phyloP scores from a whole-genome alignment of 108 stramenopile genomes.

The Cyclotella kingstonii region DNA sequence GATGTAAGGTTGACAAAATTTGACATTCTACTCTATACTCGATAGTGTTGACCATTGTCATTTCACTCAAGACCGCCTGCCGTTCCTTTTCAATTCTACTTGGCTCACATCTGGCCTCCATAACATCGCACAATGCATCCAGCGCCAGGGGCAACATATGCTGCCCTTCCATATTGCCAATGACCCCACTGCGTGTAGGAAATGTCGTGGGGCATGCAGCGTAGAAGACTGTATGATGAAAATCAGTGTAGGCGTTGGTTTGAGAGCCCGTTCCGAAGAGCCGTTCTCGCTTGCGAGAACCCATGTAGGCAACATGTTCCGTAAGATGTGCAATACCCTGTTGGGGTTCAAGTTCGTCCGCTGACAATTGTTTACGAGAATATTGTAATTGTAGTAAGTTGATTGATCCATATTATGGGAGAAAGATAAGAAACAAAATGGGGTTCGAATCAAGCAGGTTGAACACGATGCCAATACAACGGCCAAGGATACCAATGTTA shows the following conservation, averaged over 20 bases:
- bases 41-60: slow-evolving; percentile 98
- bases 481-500: neutral
- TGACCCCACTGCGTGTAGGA: slow-evolving; percentile 46
- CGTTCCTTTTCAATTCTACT: slow-evolving; percentile 95
- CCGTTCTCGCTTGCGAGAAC: slow-evolving; percentile 91
- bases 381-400: neutral
- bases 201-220: slow-evolving; percentile 88
- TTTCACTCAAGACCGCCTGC: slow-evolving; percentile 92
- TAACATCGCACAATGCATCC: slow-evolving; percentile 94
- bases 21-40: slow-evolving; percentile 98
- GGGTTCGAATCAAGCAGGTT: too few species aligned
- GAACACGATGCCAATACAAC: neutral
- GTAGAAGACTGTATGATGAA: slow-evolving; percentile 99
- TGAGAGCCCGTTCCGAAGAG: slow-evolving; percentile 94
- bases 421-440: neutral
- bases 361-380: slow-evolving; percentile 13
- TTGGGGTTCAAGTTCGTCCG: slow-evolving; percentile 91
- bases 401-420: too few species aligned
- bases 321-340: slow-evolving; percentile 98
- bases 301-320: slow-evolving; percentile 99
- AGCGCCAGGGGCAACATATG: slow-evolving; percentile 94
- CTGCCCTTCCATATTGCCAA: too few species aligned
- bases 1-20: slow-evolving; percentile 90
- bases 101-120: slow-evolving; percentile 91
- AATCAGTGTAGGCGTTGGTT: slow-evolving; percentile 98